Conservation (phyloP, 2,329 filamentous ascomycete genomes). For the Fusarium sterilihyphosum region DNA sequence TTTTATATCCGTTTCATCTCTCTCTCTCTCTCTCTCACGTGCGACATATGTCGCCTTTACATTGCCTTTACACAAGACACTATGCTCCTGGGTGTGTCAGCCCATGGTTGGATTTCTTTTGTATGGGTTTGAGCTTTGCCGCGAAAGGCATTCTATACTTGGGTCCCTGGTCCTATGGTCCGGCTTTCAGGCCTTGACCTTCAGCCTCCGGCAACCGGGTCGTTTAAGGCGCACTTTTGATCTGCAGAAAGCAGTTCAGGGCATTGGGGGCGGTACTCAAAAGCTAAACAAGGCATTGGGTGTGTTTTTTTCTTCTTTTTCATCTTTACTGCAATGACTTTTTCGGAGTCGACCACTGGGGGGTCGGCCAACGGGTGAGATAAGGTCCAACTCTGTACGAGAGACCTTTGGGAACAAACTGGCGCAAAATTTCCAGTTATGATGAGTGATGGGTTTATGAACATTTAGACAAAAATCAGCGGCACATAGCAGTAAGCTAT, state of each 20-base stretch:
- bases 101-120: constrained; percentile 26
- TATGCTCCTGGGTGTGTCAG: not conserved
- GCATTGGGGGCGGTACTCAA: constrained; percentile 28
- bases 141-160: not conserved
- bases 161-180: not conserved
- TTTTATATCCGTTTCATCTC: not conserved
- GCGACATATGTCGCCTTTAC: constrained; percentile 2
- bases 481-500: constrained; percentile 27
- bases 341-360: not conserved
- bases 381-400: not conserved
- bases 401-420: constrained; percentile 19
- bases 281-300: constrained; percentile 32
- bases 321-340: not conserved
- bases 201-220: not conserved
- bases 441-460: constrained; percentile 40
- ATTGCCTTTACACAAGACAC: constrained; percentile 2
- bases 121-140: constrained; percentile 19
- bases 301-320: constrained; percentile 1
- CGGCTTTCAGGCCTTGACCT: constrained; percentile 2
- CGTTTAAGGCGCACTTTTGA: constrained; percentile 20
- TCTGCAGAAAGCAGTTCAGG: constrained; percentile 29
- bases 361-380: not conserved
- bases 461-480: constrained; percentile 36
- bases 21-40: constrained; percentile 5
- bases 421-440: constrained; percentile 22